Conservation (phyloP, 2,329 filamentous ascomycete species). For the Diaporthe sp. region DNA sequence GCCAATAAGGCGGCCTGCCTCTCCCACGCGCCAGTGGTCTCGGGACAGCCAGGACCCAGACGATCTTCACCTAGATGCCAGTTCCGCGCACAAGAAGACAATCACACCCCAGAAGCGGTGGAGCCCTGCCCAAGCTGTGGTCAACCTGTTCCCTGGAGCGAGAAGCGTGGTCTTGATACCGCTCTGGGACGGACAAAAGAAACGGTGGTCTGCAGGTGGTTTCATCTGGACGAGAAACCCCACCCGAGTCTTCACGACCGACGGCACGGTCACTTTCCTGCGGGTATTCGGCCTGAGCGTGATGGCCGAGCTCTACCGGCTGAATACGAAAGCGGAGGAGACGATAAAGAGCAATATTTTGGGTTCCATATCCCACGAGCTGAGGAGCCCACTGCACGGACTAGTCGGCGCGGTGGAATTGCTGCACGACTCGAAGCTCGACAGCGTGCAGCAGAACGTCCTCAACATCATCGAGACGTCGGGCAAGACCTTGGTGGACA, state of each 20-base stretch:
- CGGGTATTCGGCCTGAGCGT: slow-evolving; percentile 66
- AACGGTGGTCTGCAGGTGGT: slow-evolving; percentile 63
- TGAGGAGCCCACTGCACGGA: slow-evolving; percentile 72
- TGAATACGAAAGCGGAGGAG: slow-evolving; percentile 54
- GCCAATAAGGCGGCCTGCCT: slow-evolving; percentile 15
- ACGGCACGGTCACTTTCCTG: slow-evolving; percentile 65
- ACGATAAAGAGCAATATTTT: slow-evolving; percentile 70
- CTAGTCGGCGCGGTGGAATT: slow-evolving; percentile 68
- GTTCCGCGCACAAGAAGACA: slow-evolving; percentile 5
- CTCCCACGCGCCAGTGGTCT: slow-evolving; percentile 16
- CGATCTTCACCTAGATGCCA: slow-evolving; percentile 18
- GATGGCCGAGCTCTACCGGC: slow-evolving; percentile 67
- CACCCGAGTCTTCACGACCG: slow-evolving; percentile 58
- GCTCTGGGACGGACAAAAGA: slow-evolving; percentile 56
- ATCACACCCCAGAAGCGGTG: background rate
- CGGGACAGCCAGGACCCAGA: slow-evolving; percentile 23
- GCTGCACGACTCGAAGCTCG: slow-evolving; percentile 64
- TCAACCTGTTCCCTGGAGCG: slow-evolving; percentile 56
- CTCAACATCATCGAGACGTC: slow-evolving; percentile 65
- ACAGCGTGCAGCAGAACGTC: slow-evolving; percentile 60
- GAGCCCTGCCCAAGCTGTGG: slow-evolving; percentile 48
- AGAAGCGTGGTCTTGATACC: slow-evolving; percentile 63
- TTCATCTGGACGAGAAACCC: slow-evolving; percentile 63
- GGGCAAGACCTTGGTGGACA: slow-evolving; percentile 65
- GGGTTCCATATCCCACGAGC: slow-evolving; percentile 72